Evolutionary conservation across 164 flowering plant genomes (phyloP).

Genomic region (Macadamia tetraphylla): DNA sequence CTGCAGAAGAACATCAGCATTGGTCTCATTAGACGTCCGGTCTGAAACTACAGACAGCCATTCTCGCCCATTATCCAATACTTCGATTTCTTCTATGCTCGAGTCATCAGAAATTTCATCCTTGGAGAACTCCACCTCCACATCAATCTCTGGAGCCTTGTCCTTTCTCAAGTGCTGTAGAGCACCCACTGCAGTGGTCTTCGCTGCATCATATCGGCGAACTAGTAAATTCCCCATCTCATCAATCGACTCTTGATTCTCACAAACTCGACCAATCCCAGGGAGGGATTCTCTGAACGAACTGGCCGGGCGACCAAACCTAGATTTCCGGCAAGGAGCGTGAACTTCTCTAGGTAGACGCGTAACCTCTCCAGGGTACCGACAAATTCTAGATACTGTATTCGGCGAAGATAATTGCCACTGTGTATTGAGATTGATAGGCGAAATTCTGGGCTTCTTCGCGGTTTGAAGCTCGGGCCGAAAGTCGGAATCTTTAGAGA

Average conservation of each 20-base stretch:
- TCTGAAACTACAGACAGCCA: constrained; percentile 19
- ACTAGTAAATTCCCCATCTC: constrained; percentile 32
- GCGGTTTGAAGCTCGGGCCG: constrained; percentile 9
- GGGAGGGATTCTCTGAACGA: constrained; percentile 8
- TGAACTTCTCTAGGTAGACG: constrained; percentile 42
- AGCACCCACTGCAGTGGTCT: constrained; percentile 16
- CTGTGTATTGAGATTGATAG: constrained; percentile 2
- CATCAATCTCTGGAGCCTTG: constrained; percentile 32
- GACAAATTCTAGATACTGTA: constrained; percentile 7
- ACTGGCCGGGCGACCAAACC: constrained; percentile 20
- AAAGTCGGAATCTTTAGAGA: neutral
- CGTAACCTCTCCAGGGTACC: constrained; percentile 18
- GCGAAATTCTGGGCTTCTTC: constrained; percentile 20
- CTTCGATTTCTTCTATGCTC: constrained; percentile 34
- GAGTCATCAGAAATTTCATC: constrained; percentile 32
- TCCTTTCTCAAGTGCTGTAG: constrained; percentile 18
- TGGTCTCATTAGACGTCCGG: constrained; percentile 11
- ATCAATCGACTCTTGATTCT: constrained; percentile 3
- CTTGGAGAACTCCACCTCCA: constrained; percentile 12
- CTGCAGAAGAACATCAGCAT: constrained; percentile 14
- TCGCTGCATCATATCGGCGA: constrained; percentile 12
- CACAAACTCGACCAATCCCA: neutral
- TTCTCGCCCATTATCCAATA: constrained; percentile 25
- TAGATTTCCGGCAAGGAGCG: constrained; percentile 47
- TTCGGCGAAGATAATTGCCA: neutral